phyloP scores from a whole-genome alignment of 805 yeast genomes.

The Myxozyma sirexii region DNA sequence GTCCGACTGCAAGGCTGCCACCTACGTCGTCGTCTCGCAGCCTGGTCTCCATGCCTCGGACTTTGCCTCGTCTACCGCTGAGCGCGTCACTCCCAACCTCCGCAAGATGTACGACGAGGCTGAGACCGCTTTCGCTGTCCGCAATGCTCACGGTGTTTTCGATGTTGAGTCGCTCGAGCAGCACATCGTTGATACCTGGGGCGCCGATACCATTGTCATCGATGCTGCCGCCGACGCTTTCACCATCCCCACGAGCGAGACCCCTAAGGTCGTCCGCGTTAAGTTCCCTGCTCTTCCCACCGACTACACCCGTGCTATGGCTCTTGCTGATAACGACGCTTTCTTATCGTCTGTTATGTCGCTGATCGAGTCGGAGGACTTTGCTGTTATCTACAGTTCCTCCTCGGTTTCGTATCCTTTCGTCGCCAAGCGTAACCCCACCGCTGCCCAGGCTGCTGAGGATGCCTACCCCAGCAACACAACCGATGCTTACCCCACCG shows the following conservation, averaged over 20 bases:
- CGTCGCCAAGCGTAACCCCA: slow-evolving; percentile 26
- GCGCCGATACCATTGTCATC: slow-evolving; percentile 51
- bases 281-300: slow-evolving; percentile 56
- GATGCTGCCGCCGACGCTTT: slow-evolving; percentile 47
- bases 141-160: slow-evolving; percentile 35
- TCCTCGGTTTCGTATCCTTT: slow-evolving; percentile 37
- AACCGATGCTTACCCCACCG: slow-evolving; percentile 23
- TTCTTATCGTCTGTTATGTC: slow-evolving; percentile 40
- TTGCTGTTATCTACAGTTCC: slow-evolving; percentile 42
- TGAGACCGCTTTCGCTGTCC: slow-evolving; percentile 32
- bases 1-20: slow-evolving; percentile 25
- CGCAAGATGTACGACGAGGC: slow-evolving; percentile 31
- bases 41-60: slow-evolving; percentile 39
- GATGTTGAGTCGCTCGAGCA: slow-evolving; percentile 51
- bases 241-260: slow-evolving; percentile 63
- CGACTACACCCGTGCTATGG: slow-evolving; percentile 33
- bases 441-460: slow-evolving; percentile 5
- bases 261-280: slow-evolving; percentile 63
- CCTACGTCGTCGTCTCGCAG: slow-evolving; percentile 49
- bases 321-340: slow-evolving; percentile 37
- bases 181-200: slow-evolving; percentile 53
- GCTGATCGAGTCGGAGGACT: slow-evolving; percentile 42
- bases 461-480: slow-evolving; percentile 13
- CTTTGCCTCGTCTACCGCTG: slow-evolving; percentile 30
- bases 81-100: slow-evolving; percentile 33